phyloP scores from a whole-genome alignment of 2,329 filamentous ascomycete genomes.

The Chaetomium sp. region DNA sequence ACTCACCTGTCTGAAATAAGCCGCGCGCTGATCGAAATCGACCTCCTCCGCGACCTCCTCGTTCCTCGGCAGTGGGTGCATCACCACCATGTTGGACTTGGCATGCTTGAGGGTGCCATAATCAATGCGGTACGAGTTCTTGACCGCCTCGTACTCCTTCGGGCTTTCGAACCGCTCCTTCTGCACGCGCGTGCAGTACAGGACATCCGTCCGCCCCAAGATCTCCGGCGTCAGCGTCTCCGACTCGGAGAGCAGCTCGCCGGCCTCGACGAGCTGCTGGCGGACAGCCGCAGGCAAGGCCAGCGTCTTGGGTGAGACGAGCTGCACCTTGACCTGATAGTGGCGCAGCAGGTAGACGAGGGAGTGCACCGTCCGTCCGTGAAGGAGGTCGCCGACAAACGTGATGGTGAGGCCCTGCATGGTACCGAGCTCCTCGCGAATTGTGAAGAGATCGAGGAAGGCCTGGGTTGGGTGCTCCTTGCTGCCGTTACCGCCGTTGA shows the following conservation, averaged over 20 bases:
- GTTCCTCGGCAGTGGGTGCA: slow-evolving; percentile 94
- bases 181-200: slow-evolving; percentile 97
- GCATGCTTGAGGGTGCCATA: slow-evolving; percentile 87
- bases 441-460: slow-evolving; percentile 96
- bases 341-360: slow-evolving; percentile 90
- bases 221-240: slow-evolving; percentile 84
- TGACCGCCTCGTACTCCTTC: slow-evolving; percentile 81
- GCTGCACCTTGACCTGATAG: slow-evolving; percentile 92
- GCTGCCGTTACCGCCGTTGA: slow-evolving; percentile 96
- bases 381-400: slow-evolving; percentile 89
- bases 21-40: slow-evolving; percentile 93
- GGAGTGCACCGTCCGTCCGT: slow-evolving; percentile 93
- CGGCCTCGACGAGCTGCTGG: slow-evolving; percentile 69
- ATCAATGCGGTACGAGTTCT: slow-evolving; percentile 86
- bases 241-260: slow-evolving; percentile 75
- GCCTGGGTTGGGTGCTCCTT: slow-evolving; percentile 97
- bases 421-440: slow-evolving; percentile 94
- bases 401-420: slow-evolving; percentile 95
- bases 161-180: slow-evolving; percentile 89
- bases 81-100: slow-evolving; percentile 89
- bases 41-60: slow-evolving; percentile 93
- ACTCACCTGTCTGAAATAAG: slow-evolving; percentile 98
- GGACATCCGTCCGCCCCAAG: slow-evolving; percentile 80
- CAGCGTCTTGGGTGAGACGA: slow-evolving; percentile 81
- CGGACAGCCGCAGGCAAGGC: slow-evolving; percentile 75